phyloP scores from a whole-genome alignment of 1,139 yeast species.

The Scheffersomyces illinoinensis region DNA sequence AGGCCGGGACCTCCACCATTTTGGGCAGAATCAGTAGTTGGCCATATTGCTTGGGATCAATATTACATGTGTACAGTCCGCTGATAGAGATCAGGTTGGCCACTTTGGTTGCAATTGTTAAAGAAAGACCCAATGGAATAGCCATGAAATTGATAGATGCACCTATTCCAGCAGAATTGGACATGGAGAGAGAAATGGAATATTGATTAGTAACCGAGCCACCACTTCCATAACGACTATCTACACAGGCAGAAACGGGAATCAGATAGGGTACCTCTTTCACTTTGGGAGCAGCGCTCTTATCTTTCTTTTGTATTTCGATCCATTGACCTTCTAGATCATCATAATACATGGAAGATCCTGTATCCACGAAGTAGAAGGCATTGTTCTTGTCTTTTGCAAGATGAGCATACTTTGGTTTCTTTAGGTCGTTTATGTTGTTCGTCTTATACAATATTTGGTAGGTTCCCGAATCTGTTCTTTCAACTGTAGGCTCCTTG shows the following conservation, averaged over 20 bases:
- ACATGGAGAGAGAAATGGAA: neutral
- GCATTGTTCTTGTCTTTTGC: slow-evolving; percentile 8
- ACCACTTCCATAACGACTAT: slow-evolving; percentile 6
- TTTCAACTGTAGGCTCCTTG: neutral
- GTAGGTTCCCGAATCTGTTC: neutral
- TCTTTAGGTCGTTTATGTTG: slow-evolving; percentile 9
- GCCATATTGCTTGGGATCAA: neutral
- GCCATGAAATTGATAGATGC: neutral
- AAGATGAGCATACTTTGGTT: slow-evolving; percentile 5
- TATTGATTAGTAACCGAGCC: slow-evolving; percentile 1
- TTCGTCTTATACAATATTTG: neutral
- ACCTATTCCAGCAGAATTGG: neutral
- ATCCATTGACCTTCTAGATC: slow-evolving; percentile 13
- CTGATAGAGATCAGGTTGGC: neutral
- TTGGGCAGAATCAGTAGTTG: neutral
- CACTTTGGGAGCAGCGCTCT: slow-evolving; percentile 1
- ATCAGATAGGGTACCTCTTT: slow-evolving; percentile 6
- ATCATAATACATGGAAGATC: slow-evolving; percentile 15
- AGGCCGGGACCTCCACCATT: neutral
- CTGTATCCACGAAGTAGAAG: slow-evolving; percentile 11
- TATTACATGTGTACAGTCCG: neutral
- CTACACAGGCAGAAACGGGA: slow-evolving; percentile 10
- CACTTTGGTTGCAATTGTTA: neutral
- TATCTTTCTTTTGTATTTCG: slow-evolving; percentile 3
- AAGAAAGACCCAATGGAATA: neutral